Base-by-base conservation (phyloP, 192 early-diverging fungal species). In the Backusella parvicylindrica region DNA sequence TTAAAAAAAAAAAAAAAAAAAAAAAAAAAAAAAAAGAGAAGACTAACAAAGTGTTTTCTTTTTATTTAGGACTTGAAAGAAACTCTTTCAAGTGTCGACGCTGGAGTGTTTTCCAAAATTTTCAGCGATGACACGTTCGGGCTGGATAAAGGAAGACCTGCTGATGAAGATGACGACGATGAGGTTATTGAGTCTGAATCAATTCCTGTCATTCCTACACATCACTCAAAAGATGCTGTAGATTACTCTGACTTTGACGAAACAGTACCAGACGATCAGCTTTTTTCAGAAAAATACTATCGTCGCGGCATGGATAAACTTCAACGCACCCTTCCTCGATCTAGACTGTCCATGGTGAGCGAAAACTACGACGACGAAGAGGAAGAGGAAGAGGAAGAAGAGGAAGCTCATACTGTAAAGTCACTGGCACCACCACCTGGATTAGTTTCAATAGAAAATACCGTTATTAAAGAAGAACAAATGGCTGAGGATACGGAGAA, bases 201-300 rank as follows among this genome's bases (percentile, higher is more conserved):
- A 12, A 80, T 82, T 15, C 75, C 63, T 31, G 86, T 90, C 35
- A 81, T 86, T 56, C 92, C 90, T 32, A 77, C 74, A 15, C 40
- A 63, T 40, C 81, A 83, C 64, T 83, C 85, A 31, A 84, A 83
- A 30, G 90, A 94, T 79, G 95, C 95, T 1, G 81, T 95, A 2
- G 95, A 97, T 79, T 97, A 87, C 77, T 94, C 92, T 0, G 93
- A 94, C 66, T 90, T 92, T 74, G 87, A 94, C 72, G 95, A 97
- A 68, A 76, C 92, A 18, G 91, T 90, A 3, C 91, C 94, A 1
- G 94, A 96, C 49, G 82, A 84, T 43, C 81, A 63, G 41, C 85
- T 79, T 81, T 83, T 85, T 72, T 83, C 79, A 33, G 81, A 82
- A 31, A 83, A 88, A 7, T 76, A 85, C 65, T 80, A 86, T 26